Evolutionary conservation across 805 yeast species (phyloP).

Genomic region (Candida lessepsii): DNA sequence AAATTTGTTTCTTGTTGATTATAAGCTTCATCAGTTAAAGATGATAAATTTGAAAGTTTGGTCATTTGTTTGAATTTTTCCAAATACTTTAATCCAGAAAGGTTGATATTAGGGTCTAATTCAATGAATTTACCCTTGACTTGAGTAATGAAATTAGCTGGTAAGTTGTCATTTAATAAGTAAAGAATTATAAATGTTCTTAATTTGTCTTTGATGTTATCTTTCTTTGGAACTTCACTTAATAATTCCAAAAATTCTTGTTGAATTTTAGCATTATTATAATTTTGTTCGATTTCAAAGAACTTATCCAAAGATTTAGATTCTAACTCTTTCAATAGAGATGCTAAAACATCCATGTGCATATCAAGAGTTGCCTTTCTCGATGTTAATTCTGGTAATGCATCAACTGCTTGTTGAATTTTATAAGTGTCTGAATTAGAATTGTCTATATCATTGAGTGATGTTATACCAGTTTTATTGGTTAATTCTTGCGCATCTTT

Average conservation of each 20-base stretch:
- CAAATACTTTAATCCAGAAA: conserved; percentile 67
- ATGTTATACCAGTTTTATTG: conserved; percentile 66
- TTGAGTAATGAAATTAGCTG: conserved; percentile 38
- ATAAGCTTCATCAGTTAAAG: conserved; percentile 16
- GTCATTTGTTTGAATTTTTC: conserved; percentile 70
- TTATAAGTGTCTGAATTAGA: conserved; percentile 55
- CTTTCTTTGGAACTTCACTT: conserved; percentile 49
- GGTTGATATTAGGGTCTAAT: conserved; percentile 51
- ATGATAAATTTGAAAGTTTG: conserved; percentile 21
- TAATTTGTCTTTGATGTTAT: conserved; percentile 68
- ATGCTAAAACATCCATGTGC: conserved; percentile 94
- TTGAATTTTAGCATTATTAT: conserved; percentile 58
- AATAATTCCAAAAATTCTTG: conserved; percentile 60
- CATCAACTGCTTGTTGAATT: conserved; percentile 84
- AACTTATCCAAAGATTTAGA: conserved; percentile 85
- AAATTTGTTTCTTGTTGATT: conserved; percentile 14
- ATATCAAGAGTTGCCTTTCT: conserved; percentile 86
- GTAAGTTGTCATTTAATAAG: conserved; percentile 50
- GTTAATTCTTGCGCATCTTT: conserved; percentile 87
- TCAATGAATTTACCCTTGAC: conserved; percentile 61
- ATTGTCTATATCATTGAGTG: conserved; percentile 67
- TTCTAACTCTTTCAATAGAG: conserved; percentile 77
- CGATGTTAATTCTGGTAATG: conserved; percentile 87
- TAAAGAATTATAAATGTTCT: conserved; percentile 84
- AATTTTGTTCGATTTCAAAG: conserved; percentile 90